A percentile compares a stretch with the other conserved stretches of the same genome.
These are phyloP conservation scores for Bisporella sp. DNA, from an alignment of 2,329 filamentous ascomycete genomes.

Conservation along the genomic window DNA sequence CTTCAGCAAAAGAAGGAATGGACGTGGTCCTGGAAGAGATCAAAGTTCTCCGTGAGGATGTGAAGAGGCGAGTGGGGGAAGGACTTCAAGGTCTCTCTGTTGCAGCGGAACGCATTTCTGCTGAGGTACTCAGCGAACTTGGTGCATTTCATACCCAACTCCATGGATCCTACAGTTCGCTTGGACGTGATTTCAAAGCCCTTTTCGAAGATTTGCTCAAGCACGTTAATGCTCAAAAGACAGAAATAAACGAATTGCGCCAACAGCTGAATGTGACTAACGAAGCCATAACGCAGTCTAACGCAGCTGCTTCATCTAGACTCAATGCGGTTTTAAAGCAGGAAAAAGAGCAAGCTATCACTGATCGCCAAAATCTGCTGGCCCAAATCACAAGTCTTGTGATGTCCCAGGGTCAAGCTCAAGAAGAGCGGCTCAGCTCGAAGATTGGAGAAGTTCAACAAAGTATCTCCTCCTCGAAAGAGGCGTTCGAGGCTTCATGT, in stretches of 20 bases:
- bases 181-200: constrained; percentile 79
- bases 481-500: constrained; percentile 58
- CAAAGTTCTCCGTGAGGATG: constrained; percentile 77
- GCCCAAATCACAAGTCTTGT: constrained; percentile 73
- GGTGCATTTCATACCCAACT: constrained; percentile 76
- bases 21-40: constrained; percentile 89
- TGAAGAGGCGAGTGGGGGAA: constrained; percentile 79
- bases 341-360: constrained; percentile 64
- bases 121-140: constrained; percentile 81
- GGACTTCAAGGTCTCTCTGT: constrained; percentile 76
- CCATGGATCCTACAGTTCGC: constrained; percentile 73
- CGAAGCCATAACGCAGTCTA: constrained; percentile 59
- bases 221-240: constrained; percentile 68
- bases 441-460: constrained; percentile 57
- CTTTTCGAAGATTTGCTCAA: constrained; percentile 76
- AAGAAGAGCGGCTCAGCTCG: constrained; percentile 63
- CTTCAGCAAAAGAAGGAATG: constrained; percentile 73
- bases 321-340: constrained; percentile 67
- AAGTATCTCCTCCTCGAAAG: constrained; percentile 57
- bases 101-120: constrained; percentile 82
- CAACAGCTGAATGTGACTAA: constrained; percentile 66
- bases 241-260: constrained; percentile 67
- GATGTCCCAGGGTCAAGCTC: constrained; percentile 63
- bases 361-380: constrained; percentile 69
- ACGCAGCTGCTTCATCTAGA: constrained; percentile 55